Percentiles rank a stretch among this genome's conserved stretches.
These are phyloP conservation scores for Suillus cothurnatus DNA, from an alignment of 768 basidiomycete genomes.

Conservation along the genomic window DNA sequence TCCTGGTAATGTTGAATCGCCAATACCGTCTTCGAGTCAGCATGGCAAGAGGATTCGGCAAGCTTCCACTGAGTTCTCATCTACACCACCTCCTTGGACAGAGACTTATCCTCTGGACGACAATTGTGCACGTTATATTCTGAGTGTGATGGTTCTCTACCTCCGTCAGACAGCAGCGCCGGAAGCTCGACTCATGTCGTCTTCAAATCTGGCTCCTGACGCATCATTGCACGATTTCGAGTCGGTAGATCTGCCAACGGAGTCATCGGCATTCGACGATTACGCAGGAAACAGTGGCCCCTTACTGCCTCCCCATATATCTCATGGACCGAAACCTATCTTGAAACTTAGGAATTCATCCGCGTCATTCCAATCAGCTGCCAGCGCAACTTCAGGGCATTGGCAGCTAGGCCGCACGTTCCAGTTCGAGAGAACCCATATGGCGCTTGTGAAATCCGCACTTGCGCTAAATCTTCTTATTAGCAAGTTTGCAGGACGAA, in stretches of 20 bases:
- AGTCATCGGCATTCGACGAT: conserved; percentile 24
- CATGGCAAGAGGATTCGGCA: conserved; percentile 35
- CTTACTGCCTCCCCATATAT: conserved; percentile 44
- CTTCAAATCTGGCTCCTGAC: conserved; percentile 61
- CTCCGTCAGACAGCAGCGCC: conserved; percentile 68
- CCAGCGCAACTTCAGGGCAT: conserved; percentile 31
- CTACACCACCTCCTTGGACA: conserved; percentile 45
- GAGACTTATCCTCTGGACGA: conserved; percentile 82
- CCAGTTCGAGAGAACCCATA: conserved; percentile 64
- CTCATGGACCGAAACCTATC: conserved; percentile 34
- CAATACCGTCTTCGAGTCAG: conserved; percentile 34
- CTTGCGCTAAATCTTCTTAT: conserved; percentile 62
- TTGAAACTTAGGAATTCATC: conserved; percentile 39
- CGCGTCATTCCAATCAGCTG: conserved; percentile 44
- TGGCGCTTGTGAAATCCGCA: conserved; percentile 57
- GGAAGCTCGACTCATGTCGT: conserved; percentile 58
- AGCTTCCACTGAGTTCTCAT: conserved; percentile 44
- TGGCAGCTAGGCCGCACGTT: conserved; percentile 27
- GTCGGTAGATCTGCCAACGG: conserved; percentile 45
- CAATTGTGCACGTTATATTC: conserved; percentile 74
- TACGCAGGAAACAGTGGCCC: conserved; percentile 19
- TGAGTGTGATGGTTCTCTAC: conserved; percentile 83
- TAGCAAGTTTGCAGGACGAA: conserved; percentile 71
- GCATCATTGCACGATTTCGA: conserved; percentile 75
- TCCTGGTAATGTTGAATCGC: conserved; percentile 38